These are phyloP conservation scores for Allium sativum DNA, from an alignment of 106 monocot genomes.

Conservation along the genomic window DNA sequence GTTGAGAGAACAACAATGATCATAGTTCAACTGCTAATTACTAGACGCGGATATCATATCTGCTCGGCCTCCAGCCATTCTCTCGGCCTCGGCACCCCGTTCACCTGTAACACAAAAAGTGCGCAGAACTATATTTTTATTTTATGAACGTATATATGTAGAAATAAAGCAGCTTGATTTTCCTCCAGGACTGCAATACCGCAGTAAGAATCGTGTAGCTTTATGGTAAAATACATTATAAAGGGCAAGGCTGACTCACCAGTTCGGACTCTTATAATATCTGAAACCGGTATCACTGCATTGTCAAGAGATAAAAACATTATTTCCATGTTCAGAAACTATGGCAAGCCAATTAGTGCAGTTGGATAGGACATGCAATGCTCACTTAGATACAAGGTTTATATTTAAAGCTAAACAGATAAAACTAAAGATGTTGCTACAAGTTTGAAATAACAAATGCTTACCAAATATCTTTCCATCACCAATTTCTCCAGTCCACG, in stretches of 20 bases:
- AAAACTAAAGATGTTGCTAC: background rate
- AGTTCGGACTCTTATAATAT: conserved; percentile 72
- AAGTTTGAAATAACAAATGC: conserved; percentile 2
- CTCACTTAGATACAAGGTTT: background rate
- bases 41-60: conserved; percentile 37
- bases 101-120: conserved; percentile 22
- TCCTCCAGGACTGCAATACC: background rate
- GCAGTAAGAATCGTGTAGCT: background rate
- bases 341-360: background rate
- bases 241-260: conserved; percentile 20
- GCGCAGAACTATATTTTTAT: background rate
- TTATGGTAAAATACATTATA: background rate
- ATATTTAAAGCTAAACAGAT: background rate
- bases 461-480: conserved; percentile 86
- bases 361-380: background rate
- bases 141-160: background rate
- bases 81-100: conserved; percentile 62
- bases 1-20: background rate
- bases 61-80: conserved; percentile 54
- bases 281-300: conserved; percentile 76
- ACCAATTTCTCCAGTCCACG: conserved; percentile 88
- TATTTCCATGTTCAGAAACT: background rate
- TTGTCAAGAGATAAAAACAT: background rate
- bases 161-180: background rate
- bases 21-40: conserved; percentile 1